Conservation (phyloP, 2,329 filamentous ascomycete genomes). For the Pestalotiopsis sp. region DNA sequence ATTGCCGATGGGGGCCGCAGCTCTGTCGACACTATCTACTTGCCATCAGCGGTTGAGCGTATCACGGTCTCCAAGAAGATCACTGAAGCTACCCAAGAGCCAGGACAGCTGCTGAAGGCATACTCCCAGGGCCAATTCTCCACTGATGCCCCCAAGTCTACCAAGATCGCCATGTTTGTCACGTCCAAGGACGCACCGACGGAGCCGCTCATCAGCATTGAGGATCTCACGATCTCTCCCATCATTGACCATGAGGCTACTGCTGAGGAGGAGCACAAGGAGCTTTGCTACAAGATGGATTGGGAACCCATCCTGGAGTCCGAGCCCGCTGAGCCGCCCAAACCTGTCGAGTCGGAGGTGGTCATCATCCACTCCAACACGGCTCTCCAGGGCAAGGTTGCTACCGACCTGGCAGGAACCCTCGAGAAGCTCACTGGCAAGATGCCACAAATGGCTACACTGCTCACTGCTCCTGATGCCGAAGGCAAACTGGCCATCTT, state of each 20-base stretch:
- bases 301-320: constrained; percentile 43
- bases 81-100: constrained; percentile 23
- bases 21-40: constrained; percentile 38
- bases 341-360: constrained; percentile 31
- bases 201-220: constrained; percentile 37
- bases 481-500: constrained; percentile 42
- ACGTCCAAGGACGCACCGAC: constrained; percentile 25
- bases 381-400: constrained; percentile 32
- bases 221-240: constrained; percentile 40
- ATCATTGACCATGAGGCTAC: constrained; percentile 37
- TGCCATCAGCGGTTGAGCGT: constrained; percentile 42
- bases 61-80: constrained; percentile 37
- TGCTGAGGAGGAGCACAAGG: constrained; percentile 33
- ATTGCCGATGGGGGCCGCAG: constrained; percentile 32
- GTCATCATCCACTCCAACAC: constrained; percentile 40
- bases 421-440: constrained; percentile 34
- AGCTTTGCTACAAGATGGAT: constrained; percentile 48
- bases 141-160: constrained; percentile 31
- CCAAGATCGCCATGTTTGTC: constrained; percentile 39
- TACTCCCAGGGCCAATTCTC: constrained; percentile 36
- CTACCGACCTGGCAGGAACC: constrained; percentile 33
- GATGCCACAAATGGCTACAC: constrained; percentile 29
- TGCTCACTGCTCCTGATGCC: constrained; percentile 28
- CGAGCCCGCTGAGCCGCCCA: constrained; percentile 17
- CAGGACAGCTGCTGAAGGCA: constrained; percentile 34